Evolutionary conservation across 2,329 filamentous ascomycete species (phyloP).

Genomic region (Mollisiaceae sp.): DNA sequence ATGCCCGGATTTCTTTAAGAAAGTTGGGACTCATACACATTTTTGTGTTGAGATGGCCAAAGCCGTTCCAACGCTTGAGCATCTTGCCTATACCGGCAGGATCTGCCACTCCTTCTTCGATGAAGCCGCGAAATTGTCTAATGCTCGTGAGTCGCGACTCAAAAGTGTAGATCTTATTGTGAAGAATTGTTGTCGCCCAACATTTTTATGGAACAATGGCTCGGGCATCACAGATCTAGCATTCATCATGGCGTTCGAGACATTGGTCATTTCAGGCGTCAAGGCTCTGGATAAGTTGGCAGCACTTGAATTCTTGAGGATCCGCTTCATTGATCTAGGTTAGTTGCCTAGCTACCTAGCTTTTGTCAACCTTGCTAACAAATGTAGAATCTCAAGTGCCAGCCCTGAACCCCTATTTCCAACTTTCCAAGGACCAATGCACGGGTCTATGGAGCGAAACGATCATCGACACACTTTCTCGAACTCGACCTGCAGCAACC

Average conservation of each 20-base stretch:
- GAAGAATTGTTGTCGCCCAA: conserved; percentile 72
- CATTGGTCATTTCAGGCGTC: conserved; percentile 67
- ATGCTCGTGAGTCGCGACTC: conserved; percentile 54
- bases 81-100: conserved; percentile 74
- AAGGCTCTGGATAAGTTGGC: conserved; percentile 63
- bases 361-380: conserved; percentile 19
- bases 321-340: conserved; percentile 78
- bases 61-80: conserved; percentile 65
- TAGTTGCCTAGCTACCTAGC: conserved; percentile 26
- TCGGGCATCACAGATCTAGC: conserved; percentile 74
- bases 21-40: conserved; percentile 62
- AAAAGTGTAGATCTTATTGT: conserved; percentile 74
- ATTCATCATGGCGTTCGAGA: conserved; percentile 75
- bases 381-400: conserved; percentile 70
- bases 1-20: conserved; percentile 64
- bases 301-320: conserved; percentile 67
- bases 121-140: conserved; percentile 54
- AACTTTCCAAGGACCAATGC: conserved; percentile 63
- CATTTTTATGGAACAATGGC: conserved; percentile 61
- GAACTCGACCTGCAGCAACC: conserved; percentile 60
- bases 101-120: conserved; percentile 74
- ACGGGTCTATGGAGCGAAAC: conserved; percentile 75
- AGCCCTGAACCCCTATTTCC: conserved; percentile 74
- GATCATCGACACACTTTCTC: conserved; percentile 65
- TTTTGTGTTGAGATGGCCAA: conserved; percentile 69